phyloP scores from a whole-genome alignment of 2,329 filamentous ascomycete genomes.

The Penicillium sp. region DNA sequence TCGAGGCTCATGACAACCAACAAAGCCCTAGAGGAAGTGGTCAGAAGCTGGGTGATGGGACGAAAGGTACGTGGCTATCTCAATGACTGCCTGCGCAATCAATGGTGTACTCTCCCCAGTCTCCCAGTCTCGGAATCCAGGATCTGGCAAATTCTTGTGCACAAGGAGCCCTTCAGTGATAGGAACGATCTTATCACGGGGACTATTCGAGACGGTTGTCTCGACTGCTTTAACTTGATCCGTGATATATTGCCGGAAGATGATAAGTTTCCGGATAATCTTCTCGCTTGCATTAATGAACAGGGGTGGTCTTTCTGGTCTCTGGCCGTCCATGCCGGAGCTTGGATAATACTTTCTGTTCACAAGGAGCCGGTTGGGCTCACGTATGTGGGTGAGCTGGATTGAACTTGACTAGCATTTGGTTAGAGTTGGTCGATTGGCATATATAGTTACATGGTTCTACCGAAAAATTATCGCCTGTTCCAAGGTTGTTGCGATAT shows the following conservation, averaged over 20 bases:
- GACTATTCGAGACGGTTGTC: constrained; percentile 13
- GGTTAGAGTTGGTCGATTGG: background rate
- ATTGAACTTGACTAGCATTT: background rate
- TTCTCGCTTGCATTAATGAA: constrained; percentile 10
- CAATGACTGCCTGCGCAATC: background rate
- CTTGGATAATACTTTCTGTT: background rate
- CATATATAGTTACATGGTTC: too few relatives aligned
- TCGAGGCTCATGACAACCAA: background rate
- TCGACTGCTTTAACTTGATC: constrained; percentile 13
- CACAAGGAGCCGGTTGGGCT: background rate
- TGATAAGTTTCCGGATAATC: background rate
- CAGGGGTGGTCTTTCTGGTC: constrained; percentile 17
- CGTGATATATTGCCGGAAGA: background rate
- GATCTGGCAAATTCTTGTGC: background rate
- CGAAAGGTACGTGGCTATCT: background rate
- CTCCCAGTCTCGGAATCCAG: background rate
- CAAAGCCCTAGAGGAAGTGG: background rate
- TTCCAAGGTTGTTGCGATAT: too few relatives aligned
- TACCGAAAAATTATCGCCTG: too few relatives aligned
- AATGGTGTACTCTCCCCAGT: background rate
- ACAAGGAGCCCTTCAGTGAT: background rate
- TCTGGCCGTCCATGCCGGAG: constrained; percentile 3
- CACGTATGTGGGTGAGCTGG: background rate
- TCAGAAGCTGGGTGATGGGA: background rate
- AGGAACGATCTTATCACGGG: constrained; percentile 10